Evolutionary conservation across 179 eudicot species (phyloP), one percentile per base, ranked within the genome.

Genomic region (Sideroxylon spinosum): DNA sequence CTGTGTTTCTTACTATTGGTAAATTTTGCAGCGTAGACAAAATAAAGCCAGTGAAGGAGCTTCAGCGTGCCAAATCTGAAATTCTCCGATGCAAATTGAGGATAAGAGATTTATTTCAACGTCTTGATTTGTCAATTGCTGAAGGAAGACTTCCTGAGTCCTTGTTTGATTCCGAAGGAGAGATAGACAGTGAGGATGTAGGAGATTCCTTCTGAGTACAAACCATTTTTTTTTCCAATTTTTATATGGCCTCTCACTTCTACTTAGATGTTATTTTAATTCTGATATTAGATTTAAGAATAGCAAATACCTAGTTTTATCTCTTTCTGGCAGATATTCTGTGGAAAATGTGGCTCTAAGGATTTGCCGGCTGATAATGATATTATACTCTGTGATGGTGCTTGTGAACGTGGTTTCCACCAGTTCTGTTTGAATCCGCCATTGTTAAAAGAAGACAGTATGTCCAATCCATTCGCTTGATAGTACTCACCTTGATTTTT

Each of bases 131-230:
- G 72, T 81, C 90, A 78, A 85, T 87, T 86, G 80, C 88, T 76
- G 91, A 88, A 80, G 99, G 99, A 76, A 90, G 82, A 85, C 85
- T 94, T 83, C 97, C 98, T 17, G 89, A 86, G 25, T 63, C 96
- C 29, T 86, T 92, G 72, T 96, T 85, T 82, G 99, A 96, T 79
- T 85, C 93, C 70, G 89, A 89, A 52, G 98, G 99, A 79, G 88
- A 86, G 81, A 91, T 96, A 82, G 94, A 92, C 85, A 92, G 98
- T 84, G 99, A 96, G 85, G 99, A 96, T 96, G 99, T 96, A 87
- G 75, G 97, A 57, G 53, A 76, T 81, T 28, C 62, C 19, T 37
- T 37, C 44, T 37, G 44, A 37, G 49, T 1, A 28, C 17, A 64
- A 28, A 37, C 53, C 26, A 10, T n/a, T 57, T 37, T 44, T 37